Conservation (phyloP, 164 flowering plant species). For the Vitis riparia region DNA sequence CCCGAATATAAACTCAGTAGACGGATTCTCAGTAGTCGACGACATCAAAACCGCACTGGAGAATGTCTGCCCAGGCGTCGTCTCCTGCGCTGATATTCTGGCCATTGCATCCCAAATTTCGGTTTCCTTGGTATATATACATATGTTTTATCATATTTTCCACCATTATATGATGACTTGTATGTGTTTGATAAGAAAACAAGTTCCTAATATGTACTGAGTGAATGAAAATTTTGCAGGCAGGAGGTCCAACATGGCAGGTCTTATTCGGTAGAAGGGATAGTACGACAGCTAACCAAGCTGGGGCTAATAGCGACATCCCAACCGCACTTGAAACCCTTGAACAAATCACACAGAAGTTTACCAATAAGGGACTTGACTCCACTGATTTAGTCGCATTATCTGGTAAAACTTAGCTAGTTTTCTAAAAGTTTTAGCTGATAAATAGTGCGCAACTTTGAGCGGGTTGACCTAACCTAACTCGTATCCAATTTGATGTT, state of each 20-base stretch:
- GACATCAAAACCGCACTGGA: conserved; percentile 33
- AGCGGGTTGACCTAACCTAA: no score
- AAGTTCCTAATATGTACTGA: background rate
- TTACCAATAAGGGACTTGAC: conserved; percentile 33
- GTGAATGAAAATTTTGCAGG: conserved; percentile 9
- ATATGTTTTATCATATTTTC: background rate
- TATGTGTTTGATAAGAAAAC: no score
- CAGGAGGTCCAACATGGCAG: conserved; percentile 28
- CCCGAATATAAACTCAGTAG: conserved; percentile 12
- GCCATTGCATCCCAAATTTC: conserved; percentile 31
- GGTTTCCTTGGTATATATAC: conserved; percentile 22
- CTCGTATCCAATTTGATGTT: no score
- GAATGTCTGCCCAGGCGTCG: conserved; percentile 33
- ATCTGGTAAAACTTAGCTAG: conserved; percentile 23
- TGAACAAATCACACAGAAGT: conserved; percentile 19
- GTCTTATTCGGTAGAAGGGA: conserved; percentile 44
- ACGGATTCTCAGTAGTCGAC: conserved; percentile 32
- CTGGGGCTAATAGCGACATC: conserved; percentile 25
- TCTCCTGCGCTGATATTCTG: conserved; percentile 44
- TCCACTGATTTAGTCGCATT: conserved; percentile 33
- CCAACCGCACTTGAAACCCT: conserved; percentile 30
- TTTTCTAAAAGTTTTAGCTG: no score
- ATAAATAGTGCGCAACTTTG: no score
- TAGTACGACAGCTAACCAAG: conserved; percentile 33
- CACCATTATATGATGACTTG: background rate